Evolutionary conservation across 768 basidiomycete genomes (phyloP).

Genomic region (Pleurotus salmoneostramineus): DNA sequence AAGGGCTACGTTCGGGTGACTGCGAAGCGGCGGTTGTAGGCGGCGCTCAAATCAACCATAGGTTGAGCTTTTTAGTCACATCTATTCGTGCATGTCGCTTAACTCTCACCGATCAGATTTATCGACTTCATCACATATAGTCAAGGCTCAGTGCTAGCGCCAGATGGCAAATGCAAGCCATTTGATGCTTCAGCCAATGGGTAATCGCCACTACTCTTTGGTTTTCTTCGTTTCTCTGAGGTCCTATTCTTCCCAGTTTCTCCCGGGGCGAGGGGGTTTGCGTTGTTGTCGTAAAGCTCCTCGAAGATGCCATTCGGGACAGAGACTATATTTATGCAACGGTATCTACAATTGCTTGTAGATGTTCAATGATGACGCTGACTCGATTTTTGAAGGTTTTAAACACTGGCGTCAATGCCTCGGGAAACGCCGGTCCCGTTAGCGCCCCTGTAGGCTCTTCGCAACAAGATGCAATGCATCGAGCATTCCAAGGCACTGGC

Average conservation of each 20-base stretch:
- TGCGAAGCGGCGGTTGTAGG: constrained; percentile 45
- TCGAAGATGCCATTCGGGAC: constrained; percentile 32
- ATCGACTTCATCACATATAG: constrained; percentile 32
- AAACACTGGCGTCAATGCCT: constrained; percentile 32
- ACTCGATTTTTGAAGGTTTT: constrained; percentile 26
- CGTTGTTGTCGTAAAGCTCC: constrained; percentile 35
- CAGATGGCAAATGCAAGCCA: constrained; percentile 38
- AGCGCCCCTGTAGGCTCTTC: constrained; percentile 32
- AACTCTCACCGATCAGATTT: constrained; percentile 18
- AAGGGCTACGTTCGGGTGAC: constrained; percentile 38
- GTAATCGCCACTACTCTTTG: constrained; percentile 18
- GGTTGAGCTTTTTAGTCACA: constrained; percentile 19
- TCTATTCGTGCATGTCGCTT: neutral
- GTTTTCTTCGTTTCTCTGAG: neutral
- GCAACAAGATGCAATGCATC: constrained; percentile 31
- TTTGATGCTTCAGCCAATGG: constrained; percentile 41
- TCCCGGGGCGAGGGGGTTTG: constrained; percentile 33
- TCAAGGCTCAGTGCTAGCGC: constrained; percentile 32
- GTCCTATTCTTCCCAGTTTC: constrained; percentile 22
- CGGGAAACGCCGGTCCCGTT: constrained; percentile 31
- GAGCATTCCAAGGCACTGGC: constrained; percentile 27
- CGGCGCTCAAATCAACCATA: constrained; percentile 37
- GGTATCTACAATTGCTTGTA: constrained; percentile 13
- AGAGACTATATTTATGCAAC: constrained; percentile 36
- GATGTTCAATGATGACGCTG: neutral